A percentile compares a stretch with the other conserved stretches of the same genome.
phyloP scores from a whole-genome alignment of 805 yeast species.

The Candida lessepsii region DNA sequence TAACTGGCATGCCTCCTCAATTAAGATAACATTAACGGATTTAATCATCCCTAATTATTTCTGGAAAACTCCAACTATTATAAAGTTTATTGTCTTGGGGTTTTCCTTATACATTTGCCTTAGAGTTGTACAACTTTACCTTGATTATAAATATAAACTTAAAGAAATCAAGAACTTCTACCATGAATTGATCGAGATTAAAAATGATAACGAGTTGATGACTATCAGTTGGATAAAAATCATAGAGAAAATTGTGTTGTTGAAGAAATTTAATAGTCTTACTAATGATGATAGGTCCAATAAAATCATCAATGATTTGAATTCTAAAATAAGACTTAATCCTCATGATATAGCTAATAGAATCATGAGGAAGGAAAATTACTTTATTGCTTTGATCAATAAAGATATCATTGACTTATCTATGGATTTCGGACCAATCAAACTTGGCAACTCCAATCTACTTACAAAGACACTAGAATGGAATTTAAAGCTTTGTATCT shows the following conservation, averaged over 20 bases:
- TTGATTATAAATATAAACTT: conserved; percentile 61
- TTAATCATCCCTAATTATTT: conserved; percentile 44
- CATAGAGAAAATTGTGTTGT: conserved; percentile 67
- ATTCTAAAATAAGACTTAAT: conserved; percentile 71
- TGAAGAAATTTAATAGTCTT: conserved; percentile 78
- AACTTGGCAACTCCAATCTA: conserved; percentile 29
- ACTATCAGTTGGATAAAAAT: conserved; percentile 92
- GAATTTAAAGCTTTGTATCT: conserved; percentile 85
- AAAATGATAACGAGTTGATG: conserved; percentile 76
- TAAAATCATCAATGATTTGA: conserved; percentile 45
- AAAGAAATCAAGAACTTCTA: conserved; percentile 78
- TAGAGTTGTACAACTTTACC: conserved; percentile 52
- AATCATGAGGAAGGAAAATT: conserved; percentile 93
- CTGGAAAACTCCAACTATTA: conserved; percentile 38
- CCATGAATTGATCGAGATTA: conserved; percentile 62
- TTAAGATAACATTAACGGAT: conserved; percentile 25
- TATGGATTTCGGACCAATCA: conserved; percentile 25
- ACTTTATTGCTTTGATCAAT: conserved; percentile 85
- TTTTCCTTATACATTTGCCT: conserved; percentile 54
- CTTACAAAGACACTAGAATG: conserved; percentile 90
- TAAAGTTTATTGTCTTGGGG: conserved; percentile 62
- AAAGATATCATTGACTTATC: conserved; percentile 70
- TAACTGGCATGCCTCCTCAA: conserved; percentile 18
- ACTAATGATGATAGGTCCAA: conserved; percentile 28
- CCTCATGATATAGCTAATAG: conserved; percentile 95